A percentile compares a stretch with the other conserved stretches of the same genome.
phyloP scores from a whole-genome alignment of 495 filamentous ascomycete genomes.

The Patellaria atrata region DNA sequence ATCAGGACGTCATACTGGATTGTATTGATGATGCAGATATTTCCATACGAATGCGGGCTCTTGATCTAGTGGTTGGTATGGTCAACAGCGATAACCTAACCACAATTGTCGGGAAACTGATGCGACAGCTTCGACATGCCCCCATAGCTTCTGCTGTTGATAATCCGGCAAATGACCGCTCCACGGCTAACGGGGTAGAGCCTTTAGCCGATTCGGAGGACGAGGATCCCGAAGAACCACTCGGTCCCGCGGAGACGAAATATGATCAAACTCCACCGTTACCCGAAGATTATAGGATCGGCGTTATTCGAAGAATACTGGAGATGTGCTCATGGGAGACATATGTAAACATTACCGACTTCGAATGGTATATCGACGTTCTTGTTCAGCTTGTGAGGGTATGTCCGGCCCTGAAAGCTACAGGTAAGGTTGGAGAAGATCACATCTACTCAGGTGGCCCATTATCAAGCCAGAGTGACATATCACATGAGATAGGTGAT shows the following conservation, averaged over 20 bases:
- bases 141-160: conserved; percentile 26
- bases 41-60: conserved; percentile 83
- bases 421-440: conserved; percentile 9
- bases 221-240: conserved; percentile 37
- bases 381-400: conserved; percentile 66
- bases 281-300: conserved; percentile 67
- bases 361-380: conserved; percentile 91
- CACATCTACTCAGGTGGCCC: too few species aligned
- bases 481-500: conserved; percentile 59
- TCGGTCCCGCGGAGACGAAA: conserved; percentile 23
- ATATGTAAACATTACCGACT: conserved; percentile 72
- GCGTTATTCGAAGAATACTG: conserved; percentile 65
- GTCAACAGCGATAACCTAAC: conserved; percentile 71
- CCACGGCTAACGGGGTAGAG: conserved; percentile 23
- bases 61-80: conserved; percentile 85
- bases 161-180: conserved; percentile 24
- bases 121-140: conserved; percentile 60
- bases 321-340: conserved; percentile 86
- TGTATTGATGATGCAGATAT: conserved; percentile 94
- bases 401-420: conserved; percentile 31
- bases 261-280: conserved; percentile 32
- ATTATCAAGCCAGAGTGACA: conserved; percentile 31
- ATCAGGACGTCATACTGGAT: conserved; percentile 88
- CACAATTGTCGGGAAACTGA: conserved; percentile 69
- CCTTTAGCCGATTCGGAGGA: conserved; percentile 41